phyloP scores from a whole-genome alignment of 805 yeast genomes.

The Ogataea trehalophila region DNA sequence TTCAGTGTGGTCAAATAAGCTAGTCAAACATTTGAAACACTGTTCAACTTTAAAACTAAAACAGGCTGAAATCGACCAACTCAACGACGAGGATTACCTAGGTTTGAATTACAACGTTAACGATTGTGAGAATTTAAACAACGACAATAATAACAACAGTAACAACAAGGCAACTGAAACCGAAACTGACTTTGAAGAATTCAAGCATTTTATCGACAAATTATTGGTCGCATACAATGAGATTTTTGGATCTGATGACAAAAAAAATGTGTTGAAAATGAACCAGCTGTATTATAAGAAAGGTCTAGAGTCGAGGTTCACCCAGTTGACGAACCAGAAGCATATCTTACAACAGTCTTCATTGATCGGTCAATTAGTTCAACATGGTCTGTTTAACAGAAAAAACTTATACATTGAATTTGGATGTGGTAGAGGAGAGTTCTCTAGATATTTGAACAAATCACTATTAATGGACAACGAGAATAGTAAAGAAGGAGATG shows the following conservation, averaged over 20 bases:
- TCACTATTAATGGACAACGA: constrained; percentile 18
- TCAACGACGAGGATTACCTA: constrained; percentile 39
- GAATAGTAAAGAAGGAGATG: neutral
- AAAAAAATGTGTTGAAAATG: constrained; percentile 8
- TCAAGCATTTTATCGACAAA: constrained; percentile 17
- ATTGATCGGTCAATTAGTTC: constrained; percentile 60
- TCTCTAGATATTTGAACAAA: constrained; percentile 56
- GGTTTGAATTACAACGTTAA: constrained; percentile 40
- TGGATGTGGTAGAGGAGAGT: constrained; percentile 90
- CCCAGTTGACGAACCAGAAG: constrained; percentile 53
- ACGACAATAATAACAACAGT: no score
- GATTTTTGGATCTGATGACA: constrained; percentile 1
- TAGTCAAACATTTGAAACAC: constrained; percentile 52
- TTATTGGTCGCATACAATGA: constrained; percentile 7
- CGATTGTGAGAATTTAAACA: constrained; percentile 3
- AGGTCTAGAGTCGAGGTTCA: constrained; percentile 41
- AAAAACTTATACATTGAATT: constrained; percentile 56
- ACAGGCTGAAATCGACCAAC: constrained; percentile 32
- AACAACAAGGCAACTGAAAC: neutral
- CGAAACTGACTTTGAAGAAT: constrained; percentile 11
- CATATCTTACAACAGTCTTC: constrained; percentile 84
- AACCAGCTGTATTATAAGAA: constrained; percentile 19
- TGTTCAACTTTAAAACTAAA: constrained; percentile 45
- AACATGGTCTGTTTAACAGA: constrained; percentile 33
- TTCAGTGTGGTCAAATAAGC: constrained; percentile 57